Evolutionary conservation across 2,329 filamentous ascomycete genomes (phyloP).

Genomic region (Drechslera avenae): DNA sequence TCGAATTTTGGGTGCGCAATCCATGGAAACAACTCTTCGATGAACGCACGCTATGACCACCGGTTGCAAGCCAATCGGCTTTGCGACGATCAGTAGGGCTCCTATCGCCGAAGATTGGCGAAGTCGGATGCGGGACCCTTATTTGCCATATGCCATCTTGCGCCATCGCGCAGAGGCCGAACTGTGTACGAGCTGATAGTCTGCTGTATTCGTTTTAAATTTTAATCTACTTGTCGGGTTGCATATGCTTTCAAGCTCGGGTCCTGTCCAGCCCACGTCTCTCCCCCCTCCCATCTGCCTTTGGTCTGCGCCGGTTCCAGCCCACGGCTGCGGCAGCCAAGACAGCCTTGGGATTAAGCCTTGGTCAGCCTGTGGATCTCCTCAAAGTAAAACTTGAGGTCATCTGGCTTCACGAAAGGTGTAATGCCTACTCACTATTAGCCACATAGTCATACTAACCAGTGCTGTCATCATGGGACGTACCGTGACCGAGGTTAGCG

Average conservation of each 20-base stretch:
- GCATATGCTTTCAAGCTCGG: no score
- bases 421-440: conserved; percentile 72
- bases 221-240: no score
- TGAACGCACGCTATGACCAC: conserved; percentile 5
- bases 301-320: background rate
- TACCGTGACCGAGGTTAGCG: conserved; percentile 93
- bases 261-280: no score
- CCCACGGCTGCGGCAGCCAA: background rate
- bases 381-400: conserved; percentile 90
- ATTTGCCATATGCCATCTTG: conserved; percentile 7
- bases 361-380: conserved; percentile 70
- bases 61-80: conserved; percentile 3
- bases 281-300: no score
- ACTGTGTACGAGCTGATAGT: background rate
- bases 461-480: conserved; percentile 36
- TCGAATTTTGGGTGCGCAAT: conserved; percentile 1
- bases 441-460: background rate
- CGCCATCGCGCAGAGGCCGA: conserved; percentile 3
- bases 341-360: conserved; percentile 7
- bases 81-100: conserved; percentile 8
- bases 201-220: no score
- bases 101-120: conserved; percentile 16
- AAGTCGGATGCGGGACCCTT: conserved; percentile 4
- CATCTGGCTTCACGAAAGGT: conserved; percentile 89
- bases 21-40: conserved; percentile 14